Evolutionary conservation across 306 rosid species (phyloP), one percentile per base, ranked within the genome.

Genomic region (Casuarina equisetifolia): DNA sequence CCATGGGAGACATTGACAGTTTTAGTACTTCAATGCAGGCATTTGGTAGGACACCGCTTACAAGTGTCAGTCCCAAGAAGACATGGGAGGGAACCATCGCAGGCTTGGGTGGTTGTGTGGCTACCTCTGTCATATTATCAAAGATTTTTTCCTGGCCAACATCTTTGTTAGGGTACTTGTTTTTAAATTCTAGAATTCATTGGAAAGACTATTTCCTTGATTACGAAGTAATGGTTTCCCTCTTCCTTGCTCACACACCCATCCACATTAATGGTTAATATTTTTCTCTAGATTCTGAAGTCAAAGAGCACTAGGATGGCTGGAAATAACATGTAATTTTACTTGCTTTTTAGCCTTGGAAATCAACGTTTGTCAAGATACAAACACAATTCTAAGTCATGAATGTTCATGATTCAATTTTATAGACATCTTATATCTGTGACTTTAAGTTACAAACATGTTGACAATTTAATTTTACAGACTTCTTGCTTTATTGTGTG

Each of bases 51-150:
- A 95, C 99, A 2, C 96, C 97, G 3, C 97, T 95, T 5, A 92
- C 96, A 38, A 91, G 87, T 74, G 61, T 91, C 79, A 95, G 99
- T 85, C 99, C 99, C 54, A 95, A 92, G 84, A 95, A 95, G 89
- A 95, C 97, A 46, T 95, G 99, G 99, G 97, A 95, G 84, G 99
- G 99, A 78, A 92, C 99, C 61, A 85, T 92, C 74, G 81, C 88
- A 57, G 99, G 99, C 79, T 87, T 95, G 85, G 89, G 90, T 81
- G 97, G 99, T 75, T 95, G 97, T 81, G 82, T 95, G 74, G 88
- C 85, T 80, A 95, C 97, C 75, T 88, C 96, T 51, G 83, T 89
- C 51, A 38, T 90, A 55, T 85, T 92, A 61, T 90, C 96, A 32
- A 91, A 85, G 82, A 69, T 84, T 70, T 81, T 92, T 88, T 72